phyloP scores from a whole-genome alignment of 768 basidiomycete genomes.

The Termitomyces sp. region DNA sequence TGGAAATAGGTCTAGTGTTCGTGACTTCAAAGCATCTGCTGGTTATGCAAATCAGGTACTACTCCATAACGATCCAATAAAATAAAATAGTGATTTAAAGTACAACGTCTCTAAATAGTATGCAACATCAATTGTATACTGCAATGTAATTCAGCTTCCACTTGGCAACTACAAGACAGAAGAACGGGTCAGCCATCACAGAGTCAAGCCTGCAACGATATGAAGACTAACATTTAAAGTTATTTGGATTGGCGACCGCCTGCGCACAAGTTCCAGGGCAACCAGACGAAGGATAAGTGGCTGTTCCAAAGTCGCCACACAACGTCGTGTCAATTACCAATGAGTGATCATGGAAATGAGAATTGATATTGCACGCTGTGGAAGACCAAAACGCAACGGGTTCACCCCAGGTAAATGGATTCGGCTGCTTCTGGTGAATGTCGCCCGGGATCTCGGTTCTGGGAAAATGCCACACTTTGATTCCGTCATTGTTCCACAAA shows the following conservation, averaged over 20 bases:
- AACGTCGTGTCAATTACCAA: slow-evolving; percentile 46
- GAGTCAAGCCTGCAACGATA: background rate
- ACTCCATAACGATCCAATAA: background rate
- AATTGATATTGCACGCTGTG: slow-evolving; percentile 41
- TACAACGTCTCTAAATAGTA: background rate
- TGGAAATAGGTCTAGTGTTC: too few relatives aligned
- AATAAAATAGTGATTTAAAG: background rate
- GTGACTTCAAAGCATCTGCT: too few relatives aligned
- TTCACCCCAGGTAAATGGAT: slow-evolving; percentile 47
- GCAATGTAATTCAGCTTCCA: slow-evolving; percentile 58
- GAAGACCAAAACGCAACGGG: slow-evolving; percentile 53
- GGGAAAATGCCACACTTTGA: slow-evolving; percentile 55
- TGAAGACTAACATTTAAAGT: slow-evolving; percentile 38
- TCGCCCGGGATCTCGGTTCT: slow-evolving; percentile 50
- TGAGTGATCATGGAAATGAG: slow-evolving; percentile 51
- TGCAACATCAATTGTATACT: slow-evolving; percentile 8
- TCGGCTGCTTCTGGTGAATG: slow-evolving; percentile 40
- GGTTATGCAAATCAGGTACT: too few relatives aligned
- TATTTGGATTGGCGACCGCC: slow-evolving; percentile 51
- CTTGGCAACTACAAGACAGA: slow-evolving; percentile 37
- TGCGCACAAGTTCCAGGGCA: slow-evolving; percentile 45
- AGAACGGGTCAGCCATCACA: background rate
- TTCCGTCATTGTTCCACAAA: slow-evolving; percentile 48
- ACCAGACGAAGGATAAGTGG: slow-evolving; percentile 29
- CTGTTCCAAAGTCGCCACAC: slow-evolving; percentile 44